Percentiles rank a stretch among this genome's conserved stretches.
These are phyloP conservation scores for Puccinia polysora DNA, from an alignment of 1,284 basidiomycete species.

Conservation along the genomic window DNA sequence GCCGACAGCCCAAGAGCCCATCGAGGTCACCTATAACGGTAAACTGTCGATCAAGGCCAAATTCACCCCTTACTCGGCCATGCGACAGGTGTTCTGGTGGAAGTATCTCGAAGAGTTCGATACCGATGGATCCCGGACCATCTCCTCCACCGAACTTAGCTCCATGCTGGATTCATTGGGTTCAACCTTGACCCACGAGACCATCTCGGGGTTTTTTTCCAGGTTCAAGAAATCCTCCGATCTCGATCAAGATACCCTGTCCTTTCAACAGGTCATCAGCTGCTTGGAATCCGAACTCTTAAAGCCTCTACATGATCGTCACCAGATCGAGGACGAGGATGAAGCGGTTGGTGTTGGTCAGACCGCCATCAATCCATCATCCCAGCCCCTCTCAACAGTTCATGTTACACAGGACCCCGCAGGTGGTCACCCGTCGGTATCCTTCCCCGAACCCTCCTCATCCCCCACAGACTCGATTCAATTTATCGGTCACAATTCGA, in stretches of 20 bases:
- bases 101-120: conserved; percentile 88
- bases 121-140: conserved; percentile 70
- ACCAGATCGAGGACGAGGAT: conserved; percentile 7
- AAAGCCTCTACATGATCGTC: conserved; percentile 14
- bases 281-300: conserved; percentile 70
- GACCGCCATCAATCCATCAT: background rate
- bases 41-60: conserved; percentile 64
- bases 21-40: conserved; percentile 14
- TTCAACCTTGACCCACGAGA: conserved; percentile 76
- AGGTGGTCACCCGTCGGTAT: background rate
- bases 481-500: conserved; percentile 26
- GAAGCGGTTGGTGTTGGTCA: conserved; percentile 11
- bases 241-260: conserved; percentile 66
- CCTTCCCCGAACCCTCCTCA: background rate
- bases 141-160: conserved; percentile 80
- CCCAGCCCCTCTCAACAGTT: no score
- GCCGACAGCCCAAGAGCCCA: background rate
- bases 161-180: conserved; percentile 97
- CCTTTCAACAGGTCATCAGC: conserved; percentile 69
- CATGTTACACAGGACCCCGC: background rate
- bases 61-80: conserved; percentile 85
- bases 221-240: conserved; percentile 60
- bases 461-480: conserved; percentile 1
- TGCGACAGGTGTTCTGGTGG: conserved; percentile 68
- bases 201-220: conserved; percentile 60